These are phyloP conservation scores for Singerocomus rubriflavus DNA, from an alignment of 1,284 basidiomycete species.

Conservation along the genomic window DNA sequence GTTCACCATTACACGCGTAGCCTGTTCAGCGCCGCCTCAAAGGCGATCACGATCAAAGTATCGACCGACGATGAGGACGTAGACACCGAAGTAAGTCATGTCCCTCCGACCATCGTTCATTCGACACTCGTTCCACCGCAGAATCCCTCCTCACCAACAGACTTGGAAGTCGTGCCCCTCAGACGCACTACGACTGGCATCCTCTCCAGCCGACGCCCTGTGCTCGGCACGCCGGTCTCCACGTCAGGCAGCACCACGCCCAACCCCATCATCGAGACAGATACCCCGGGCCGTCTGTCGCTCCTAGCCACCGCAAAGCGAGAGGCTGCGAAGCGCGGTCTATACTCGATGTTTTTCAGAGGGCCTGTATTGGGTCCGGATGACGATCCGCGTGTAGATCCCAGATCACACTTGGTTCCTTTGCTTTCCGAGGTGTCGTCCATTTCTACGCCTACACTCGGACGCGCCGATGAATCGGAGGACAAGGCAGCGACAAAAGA, in stretches of 20 bases:
- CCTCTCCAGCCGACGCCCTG: conserved; percentile 66
- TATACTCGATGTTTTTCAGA: conserved; percentile 81
- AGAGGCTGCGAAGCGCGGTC: conserved; percentile 67
- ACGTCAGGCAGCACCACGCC: conserved; percentile 52
- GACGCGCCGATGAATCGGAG: background rate
- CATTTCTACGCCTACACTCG: background rate
- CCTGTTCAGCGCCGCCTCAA: conserved; percentile 74
- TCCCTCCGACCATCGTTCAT: background rate
- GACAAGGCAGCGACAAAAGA: conserved; percentile 16
- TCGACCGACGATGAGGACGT: conserved; percentile 50
- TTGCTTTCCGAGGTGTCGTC: background rate
- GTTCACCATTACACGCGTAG: conserved; percentile 38
- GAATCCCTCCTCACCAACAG: conserved; percentile 3
- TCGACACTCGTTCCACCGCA: background rate
- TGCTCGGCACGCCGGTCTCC: conserved; percentile 48
- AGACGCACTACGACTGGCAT: conserved; percentile 74
- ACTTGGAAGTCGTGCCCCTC: conserved; percentile 31
- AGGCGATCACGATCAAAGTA: conserved; percentile 71
- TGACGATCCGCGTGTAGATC: background rate
- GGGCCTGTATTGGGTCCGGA: conserved; percentile 63
- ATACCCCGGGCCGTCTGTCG: conserved; percentile 38
- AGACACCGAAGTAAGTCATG: conserved; percentile 22
- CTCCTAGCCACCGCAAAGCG: conserved; percentile 69
- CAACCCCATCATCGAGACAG: conserved; percentile 26
- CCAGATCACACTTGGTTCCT: background rate